These are phyloP conservation scores for Calvatia gigantea DNA, from an alignment of 768 basidiomycete genomes.

Conservation along the genomic window DNA sequence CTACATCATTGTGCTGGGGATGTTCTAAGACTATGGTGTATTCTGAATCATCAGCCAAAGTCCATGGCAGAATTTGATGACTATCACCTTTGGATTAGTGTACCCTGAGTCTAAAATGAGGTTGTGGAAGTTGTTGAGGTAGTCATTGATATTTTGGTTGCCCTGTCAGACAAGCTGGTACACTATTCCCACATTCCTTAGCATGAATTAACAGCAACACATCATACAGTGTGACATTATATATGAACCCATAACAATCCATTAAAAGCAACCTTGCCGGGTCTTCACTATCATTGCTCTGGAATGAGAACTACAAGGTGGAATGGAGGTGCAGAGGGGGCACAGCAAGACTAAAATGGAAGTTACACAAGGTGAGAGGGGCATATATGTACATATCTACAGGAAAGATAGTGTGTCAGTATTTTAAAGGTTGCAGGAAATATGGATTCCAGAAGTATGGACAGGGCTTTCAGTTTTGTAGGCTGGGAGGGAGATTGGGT, in stretches of 20 bases:
- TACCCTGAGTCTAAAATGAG: too few species aligned
- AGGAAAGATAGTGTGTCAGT: constrained; percentile 79
- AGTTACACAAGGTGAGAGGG: constrained; percentile 68
- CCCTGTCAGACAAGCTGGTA: constrained; percentile 83
- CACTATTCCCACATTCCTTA: constrained; percentile 66
- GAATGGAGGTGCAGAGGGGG: constrained; percentile 43
- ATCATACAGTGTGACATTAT: constrained; percentile 81
- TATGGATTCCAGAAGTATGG: constrained; percentile 77
- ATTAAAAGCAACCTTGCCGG: constrained; percentile 63
- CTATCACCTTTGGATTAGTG: too few species aligned
- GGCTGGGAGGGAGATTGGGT: constrained; percentile 11
- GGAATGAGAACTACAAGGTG: constrained; percentile 41
- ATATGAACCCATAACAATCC: constrained; percentile 89
- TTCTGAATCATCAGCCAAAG: too few species aligned
- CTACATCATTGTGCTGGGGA: too few species aligned
- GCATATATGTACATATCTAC: constrained; percentile 55
- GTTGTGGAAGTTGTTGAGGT: too few species aligned
- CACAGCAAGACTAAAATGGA: constrained; percentile 44
- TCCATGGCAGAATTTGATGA: too few species aligned
- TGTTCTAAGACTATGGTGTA: too few species aligned
- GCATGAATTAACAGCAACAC: constrained; percentile 71
- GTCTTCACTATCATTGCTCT: constrained; percentile 25
- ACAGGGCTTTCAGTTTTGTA: constrained; percentile 28
- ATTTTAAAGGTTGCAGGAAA: constrained; percentile 78
- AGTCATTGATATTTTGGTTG: too few species aligned